A percentile compares a stretch with the other conserved stretches of the same genome.
phyloP scores from a whole-genome alignment of 2,329 filamentous ascomycete species.

The Fusarium mangiferae region DNA sequence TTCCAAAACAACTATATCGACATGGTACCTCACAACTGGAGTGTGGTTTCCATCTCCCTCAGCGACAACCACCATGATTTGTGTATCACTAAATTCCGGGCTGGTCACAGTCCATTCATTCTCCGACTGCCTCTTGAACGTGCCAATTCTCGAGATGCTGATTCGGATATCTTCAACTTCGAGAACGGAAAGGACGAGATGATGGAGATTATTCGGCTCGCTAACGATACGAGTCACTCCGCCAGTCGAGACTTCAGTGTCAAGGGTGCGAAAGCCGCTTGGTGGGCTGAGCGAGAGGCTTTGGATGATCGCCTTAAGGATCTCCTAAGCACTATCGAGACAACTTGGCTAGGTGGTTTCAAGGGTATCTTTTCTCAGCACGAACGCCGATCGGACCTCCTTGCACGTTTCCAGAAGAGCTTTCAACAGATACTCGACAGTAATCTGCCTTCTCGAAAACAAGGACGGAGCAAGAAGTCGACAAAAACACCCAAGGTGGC shows the following conservation, averaged over 20 bases:
- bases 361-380: slow-evolving; percentile 90
- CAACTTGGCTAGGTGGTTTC: slow-evolving; percentile 95
- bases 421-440: slow-evolving; percentile 85
- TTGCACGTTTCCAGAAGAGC: slow-evolving; percentile 79
- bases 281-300: slow-evolving; percentile 88
- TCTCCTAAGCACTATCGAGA: slow-evolving; percentile 86
- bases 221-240: slow-evolving; percentile 85
- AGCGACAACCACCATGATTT: slow-evolving; percentile 86
- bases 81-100: slow-evolving; percentile 85
- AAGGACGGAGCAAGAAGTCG: slow-evolving; percentile 66
- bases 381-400: slow-evolving; percentile 67
- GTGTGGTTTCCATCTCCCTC: slow-evolving; percentile 83
- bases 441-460: slow-evolving; percentile 83
- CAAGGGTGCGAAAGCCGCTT: slow-evolving; percentile 80
- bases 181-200: slow-evolving; percentile 82
- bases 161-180: slow-evolving; percentile 84
- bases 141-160: slow-evolving; percentile 81
- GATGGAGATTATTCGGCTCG: slow-evolving; percentile 80
- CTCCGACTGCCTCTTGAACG: slow-evolving; percentile 86
- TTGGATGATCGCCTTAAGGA: slow-evolving; percentile 82
- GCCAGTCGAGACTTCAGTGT: slow-evolving; percentile 72
- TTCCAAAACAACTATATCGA: slow-evolving; percentile 88
- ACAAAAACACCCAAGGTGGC: slow-evolving; percentile 56
- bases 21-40: slow-evolving; percentile 85
- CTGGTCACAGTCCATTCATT: slow-evolving; percentile 82